Base-by-base conservation (phyloP, 139 green algal genomes). In the Micractinium conductrix region DNA sequence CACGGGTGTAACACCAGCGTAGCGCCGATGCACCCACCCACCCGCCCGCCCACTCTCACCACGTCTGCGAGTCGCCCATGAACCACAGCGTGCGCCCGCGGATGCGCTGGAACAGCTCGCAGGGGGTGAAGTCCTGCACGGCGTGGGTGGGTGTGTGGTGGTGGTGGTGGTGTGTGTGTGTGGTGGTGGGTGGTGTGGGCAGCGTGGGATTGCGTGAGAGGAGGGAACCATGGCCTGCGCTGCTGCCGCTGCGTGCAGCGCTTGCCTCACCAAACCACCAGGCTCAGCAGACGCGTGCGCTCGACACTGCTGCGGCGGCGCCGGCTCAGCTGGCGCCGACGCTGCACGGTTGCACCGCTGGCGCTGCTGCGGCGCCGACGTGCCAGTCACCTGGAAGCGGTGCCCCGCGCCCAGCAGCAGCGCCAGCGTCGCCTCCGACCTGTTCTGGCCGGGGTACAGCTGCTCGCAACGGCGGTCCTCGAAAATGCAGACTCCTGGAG, bases 21-120 rank as follows among this genome's bases (percentile, higher is more conserved):
- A n/a, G n/a, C n/a, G n/a, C n/a, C n/a, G n/a, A n/a, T n/a, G n/a
- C n/a, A n/a, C n/a, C n/a, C n/a, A n/a, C n/a, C n/a, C n/a, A n/a
- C n/a, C n/a, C n/a, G n/a, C n/a, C n/a, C n/a, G n/a, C n/a, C n/a
- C n/a, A n/a, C n/a, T n/a, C n/a, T n/a, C n/a, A n/a, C n/a, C 76
- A 87, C n/a, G 83, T 87, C 40, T 87, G 83, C 63, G 73, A 85
- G 79, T 90, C 87, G 3, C 87, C 87, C n/a, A 86, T 76, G 37
- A 90, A 80, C 79, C 79, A 90, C 22, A 90, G 33, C 9, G 87
- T 90, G 19, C 79, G 73, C 6, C 87, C 87, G 6, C 87, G 74
- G 24, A 90, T 80, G 65, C 84, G 86, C 8, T 69, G 40, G 40
- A 87, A 90, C 38, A 90, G 62, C 50, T 90, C 87, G 62, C 84